phyloP scores from a whole-genome alignment of 78 protist species.

The Acrasis kona region DNA sequence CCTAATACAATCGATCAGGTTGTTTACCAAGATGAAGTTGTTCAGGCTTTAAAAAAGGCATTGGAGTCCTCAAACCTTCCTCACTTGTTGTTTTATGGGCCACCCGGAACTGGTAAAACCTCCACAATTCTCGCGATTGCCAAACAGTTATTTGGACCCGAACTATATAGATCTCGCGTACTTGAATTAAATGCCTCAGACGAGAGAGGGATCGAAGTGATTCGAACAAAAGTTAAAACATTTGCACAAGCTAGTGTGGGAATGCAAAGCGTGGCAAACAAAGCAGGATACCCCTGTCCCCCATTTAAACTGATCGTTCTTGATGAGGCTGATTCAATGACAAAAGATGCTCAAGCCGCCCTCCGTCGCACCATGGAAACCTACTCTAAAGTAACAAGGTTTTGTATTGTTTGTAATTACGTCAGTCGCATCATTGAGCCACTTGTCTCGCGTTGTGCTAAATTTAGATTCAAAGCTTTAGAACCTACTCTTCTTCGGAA shows the following conservation, averaged over 20 bases:
- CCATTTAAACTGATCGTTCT: conserved; percentile 88
- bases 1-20: conserved; percentile 81
- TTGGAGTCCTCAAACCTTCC: conserved; percentile 64
- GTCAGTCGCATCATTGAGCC: conserved; percentile 90
- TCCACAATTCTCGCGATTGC: conserved; percentile 85
- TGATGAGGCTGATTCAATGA: conserved; percentile 97
- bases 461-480: conserved; percentile 90
- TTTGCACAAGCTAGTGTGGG: conserved; percentile 63
- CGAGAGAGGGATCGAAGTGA: conserved; percentile 92
- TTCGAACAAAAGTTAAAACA: conserved; percentile 75
- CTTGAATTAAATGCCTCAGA: conserved; percentile 97
- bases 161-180: conserved; percentile 59
- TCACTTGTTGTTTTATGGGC: conserved; percentile 95
- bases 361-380: conserved; percentile 72
- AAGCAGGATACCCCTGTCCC: conserved; percentile 51
- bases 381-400: conserved; percentile 73
- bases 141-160: conserved; percentile 87
- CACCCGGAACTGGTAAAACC: conserved; percentile 98
- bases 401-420: conserved; percentile 88
- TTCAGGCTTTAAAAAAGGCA: conserved; percentile 42
- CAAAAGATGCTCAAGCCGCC: conserved; percentile 92
- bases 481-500: conserved; percentile 21
- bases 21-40: conserved; percentile 81
- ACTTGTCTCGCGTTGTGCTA: conserved; percentile 94
- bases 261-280: not conserved